Evolutionary conservation across 768 basidiomycete species (phyloP).

Genomic region (Russula brevipes): DNA sequence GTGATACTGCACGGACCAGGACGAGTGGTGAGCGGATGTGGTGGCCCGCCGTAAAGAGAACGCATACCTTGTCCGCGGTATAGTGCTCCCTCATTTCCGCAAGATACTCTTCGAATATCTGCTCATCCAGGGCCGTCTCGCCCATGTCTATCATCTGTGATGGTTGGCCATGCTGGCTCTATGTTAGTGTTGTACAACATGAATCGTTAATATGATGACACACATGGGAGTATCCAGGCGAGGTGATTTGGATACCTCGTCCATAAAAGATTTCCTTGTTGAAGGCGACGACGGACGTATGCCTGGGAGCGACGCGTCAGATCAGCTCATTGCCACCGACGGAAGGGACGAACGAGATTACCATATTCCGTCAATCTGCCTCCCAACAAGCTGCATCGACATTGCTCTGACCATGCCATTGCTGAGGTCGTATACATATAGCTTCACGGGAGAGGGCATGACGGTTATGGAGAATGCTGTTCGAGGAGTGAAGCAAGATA

Average conservation of each 20-base stretch:
- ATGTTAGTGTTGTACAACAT: neutral
- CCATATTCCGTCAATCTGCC: conserved; percentile 94
- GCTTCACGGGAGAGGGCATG: conserved; percentile 46
- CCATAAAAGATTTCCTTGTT: conserved; percentile 88
- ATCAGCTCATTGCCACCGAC: neutral
- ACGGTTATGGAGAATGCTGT: neutral
- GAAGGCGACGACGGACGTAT: conserved; percentile 87
- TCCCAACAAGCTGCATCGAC: conserved; percentile 76
- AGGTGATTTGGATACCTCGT: conserved; percentile 67
- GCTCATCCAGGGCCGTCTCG: conserved; percentile 73
- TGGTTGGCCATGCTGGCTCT: conserved; percentile 64
- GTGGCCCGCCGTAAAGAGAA: conserved; percentile 3
- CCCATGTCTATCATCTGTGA: conserved; percentile 69
- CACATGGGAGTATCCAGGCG: conserved; percentile 80
- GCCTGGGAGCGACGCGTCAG: conserved; percentile 46
- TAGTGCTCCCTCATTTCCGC: conserved; percentile 70
- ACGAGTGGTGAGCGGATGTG: neutral
- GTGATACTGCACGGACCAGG: conserved; percentile 58
- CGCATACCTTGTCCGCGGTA: conserved; percentile 78
- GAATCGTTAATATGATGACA: conserved; percentile 29
- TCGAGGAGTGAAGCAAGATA: neutral
- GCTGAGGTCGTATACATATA: conserved; percentile 91
- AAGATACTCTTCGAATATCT: conserved; percentile 83
- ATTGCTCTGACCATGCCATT: conserved; percentile 77
- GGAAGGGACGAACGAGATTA: conserved; percentile 33